These are phyloP conservation scores for Pugionium cornutum DNA, from an alignment of 345 rosid genomes.

Conservation along the genomic window DNA sequence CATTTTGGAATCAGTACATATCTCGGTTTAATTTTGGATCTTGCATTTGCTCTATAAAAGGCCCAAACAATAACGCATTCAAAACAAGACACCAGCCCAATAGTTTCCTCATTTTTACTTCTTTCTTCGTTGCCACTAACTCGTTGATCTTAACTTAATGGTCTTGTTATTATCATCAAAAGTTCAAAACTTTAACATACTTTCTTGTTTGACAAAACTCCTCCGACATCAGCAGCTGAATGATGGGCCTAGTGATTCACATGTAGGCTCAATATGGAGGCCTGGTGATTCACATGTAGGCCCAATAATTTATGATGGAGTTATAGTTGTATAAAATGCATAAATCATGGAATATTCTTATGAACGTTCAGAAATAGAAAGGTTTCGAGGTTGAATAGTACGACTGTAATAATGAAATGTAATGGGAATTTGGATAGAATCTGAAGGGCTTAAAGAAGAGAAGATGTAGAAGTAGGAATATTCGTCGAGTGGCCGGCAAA, in stretches of 20 bases:
- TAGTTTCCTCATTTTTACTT: constrained; percentile 22
- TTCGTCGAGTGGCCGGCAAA: constrained; percentile 44
- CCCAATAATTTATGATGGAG: constrained; percentile 20
- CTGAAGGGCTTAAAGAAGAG: constrained; percentile 26
- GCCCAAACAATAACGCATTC: not conserved
- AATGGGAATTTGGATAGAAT: constrained; percentile 26
- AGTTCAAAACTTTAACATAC: not conserved
- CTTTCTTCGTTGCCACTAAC: constrained; percentile 3
- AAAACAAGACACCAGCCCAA: constrained; percentile 26
- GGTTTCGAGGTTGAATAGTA: constrained; percentile 16
- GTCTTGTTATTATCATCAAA: constrained; percentile 5
- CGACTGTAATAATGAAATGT: constrained; percentile 19
- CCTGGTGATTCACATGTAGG: not conserved
- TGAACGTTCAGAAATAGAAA: constrained; percentile 21
- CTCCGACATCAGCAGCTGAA: not conserved
- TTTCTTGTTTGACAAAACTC: not conserved
- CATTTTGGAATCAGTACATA: too few species aligned
- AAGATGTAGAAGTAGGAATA: constrained; percentile 27
- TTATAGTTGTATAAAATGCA: not conserved
- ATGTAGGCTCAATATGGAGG: too few species aligned
- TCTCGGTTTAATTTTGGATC: too few species aligned
- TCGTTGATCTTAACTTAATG: constrained; percentile 7
- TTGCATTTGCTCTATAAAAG: too few species aligned
- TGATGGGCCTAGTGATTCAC: constrained; percentile 15
- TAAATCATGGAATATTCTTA: constrained; percentile 21